Base-by-base conservation (phyloP, 2,329 filamentous ascomycete species). In the Daldinia sp. region DNA sequence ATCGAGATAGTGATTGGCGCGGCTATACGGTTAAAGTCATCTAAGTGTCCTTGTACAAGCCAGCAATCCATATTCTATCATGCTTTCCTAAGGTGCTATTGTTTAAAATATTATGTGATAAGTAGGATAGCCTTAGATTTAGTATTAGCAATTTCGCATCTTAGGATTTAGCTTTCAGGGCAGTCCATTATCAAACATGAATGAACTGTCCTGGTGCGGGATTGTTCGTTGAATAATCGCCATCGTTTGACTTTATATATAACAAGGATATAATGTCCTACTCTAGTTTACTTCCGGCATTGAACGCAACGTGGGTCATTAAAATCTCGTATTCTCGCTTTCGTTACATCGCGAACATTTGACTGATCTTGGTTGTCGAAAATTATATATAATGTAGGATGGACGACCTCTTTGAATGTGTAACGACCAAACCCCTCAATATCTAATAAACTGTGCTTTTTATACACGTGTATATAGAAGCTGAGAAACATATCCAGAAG, bases 281-380 rank as follows among this genome's bases (percentile, higher is more conserved):
- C 30, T 13, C 21, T 21, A 41, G 17, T 41, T 23, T 9, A 23
- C 9, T 23, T 11, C 9, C 37, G 3, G 10, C 37, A 19, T 41
- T 17, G 21, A 3, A 9, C 17, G 17, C 37, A 11, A 8, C 21
- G 37, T 41, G 37, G 19, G 19, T 41, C 37, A 41, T 23, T 23
- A 15, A 23, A 10, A 41, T 13, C 37, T 23, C 37, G 37, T 41
- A 41, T 41, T 41, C 37, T 13, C 17, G 7, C 13, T 17, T 21
- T 21, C 17, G 37, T 41, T 41, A 41, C 37, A 41, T 41, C 17
- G 37, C 17, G n/a, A 23, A 13, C 10, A 17, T 41, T 19, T 41
- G 3, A 19, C 37, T 41, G 19, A 19, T 19, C 37, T 41, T 41
- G 19, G 19, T 19, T 13, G 17, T 41, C 21, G 19, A 41, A 72